A percentile compares a stretch with the other conserved stretches of the same genome.
Evolutionary conservation across 2,329 filamentous ascomycete species (phyloP).

Genomic region (Bipolaris victoriae): DNA sequence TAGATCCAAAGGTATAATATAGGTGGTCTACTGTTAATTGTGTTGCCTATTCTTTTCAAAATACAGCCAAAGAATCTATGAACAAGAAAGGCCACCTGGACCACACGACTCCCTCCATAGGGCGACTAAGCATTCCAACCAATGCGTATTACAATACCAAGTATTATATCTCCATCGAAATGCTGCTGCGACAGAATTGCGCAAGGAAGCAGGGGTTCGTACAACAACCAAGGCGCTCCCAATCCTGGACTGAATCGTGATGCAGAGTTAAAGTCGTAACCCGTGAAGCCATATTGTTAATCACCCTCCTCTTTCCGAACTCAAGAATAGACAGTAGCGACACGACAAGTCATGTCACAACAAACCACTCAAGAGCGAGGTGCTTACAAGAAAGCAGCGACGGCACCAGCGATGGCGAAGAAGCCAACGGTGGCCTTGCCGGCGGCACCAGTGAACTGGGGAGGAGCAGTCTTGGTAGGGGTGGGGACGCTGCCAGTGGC

Average conservation of each 20-base stretch:
- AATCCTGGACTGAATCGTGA: conserved; percentile 45
- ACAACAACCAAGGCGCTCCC: conserved; percentile 41
- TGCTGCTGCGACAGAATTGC: conserved; percentile 36
- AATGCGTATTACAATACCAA: conserved; percentile 42
- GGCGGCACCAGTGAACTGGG: conserved; percentile 59
- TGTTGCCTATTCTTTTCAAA: conserved; percentile 33
- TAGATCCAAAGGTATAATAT: conserved; percentile 50
- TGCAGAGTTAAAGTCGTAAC: conserved; percentile 41
- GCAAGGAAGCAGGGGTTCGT: conserved; percentile 32
- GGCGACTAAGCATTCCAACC: conserved; percentile 40
- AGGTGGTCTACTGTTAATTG: conserved; percentile 43
- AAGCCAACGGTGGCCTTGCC: conserved; percentile 59
- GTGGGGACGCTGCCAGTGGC: conserved; percentile 34
- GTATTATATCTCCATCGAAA: conserved; percentile 44
- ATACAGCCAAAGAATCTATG: conserved; percentile 34
- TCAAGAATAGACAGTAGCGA: conserved; percentile 16
- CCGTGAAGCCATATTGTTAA: conserved; percentile 35
- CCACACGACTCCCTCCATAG: conserved; percentile 45
- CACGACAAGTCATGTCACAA: conserved; percentile 8
- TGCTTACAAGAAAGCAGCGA: conserved; percentile 50
- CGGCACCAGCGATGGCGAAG: conserved; percentile 60
- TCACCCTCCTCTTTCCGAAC: conserved; percentile 25
- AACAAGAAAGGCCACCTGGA: conserved; percentile 44
- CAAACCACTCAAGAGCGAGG: conserved; percentile 25
- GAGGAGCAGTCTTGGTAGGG: conserved; percentile 35